These are phyloP conservation scores for Craspedostauros australis DNA, from an alignment of 108 stramenopile genomes.

Conservation along the genomic window DNA sequence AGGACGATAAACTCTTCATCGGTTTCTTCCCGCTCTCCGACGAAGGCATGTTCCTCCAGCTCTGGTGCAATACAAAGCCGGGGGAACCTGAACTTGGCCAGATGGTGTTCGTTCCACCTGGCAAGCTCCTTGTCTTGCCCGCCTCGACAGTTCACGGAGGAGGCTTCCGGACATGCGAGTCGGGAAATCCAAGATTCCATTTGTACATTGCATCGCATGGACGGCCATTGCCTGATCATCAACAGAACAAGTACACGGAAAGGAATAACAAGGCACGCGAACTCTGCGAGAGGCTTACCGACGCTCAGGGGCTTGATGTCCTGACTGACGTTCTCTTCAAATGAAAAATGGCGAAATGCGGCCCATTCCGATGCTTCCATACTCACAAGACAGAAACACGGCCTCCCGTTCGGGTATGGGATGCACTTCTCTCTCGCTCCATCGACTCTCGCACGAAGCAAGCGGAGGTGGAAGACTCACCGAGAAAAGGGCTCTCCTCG, in stretches of 20 bases:
- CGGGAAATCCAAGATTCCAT: constrained; percentile 53
- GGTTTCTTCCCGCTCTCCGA: constrained; percentile 59
- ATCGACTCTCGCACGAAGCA: too few species aligned
- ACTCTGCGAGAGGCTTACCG: too few species aligned
- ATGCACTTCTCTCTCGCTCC: too few species aligned
- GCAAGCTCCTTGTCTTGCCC: constrained; percentile 50
- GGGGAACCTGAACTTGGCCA: constrained; percentile 12
- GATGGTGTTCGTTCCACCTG: constrained; percentile 51
- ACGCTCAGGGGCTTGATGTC: too few species aligned
- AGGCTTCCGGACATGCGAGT: constrained; percentile 42
- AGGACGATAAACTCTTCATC: constrained; percentile 23
- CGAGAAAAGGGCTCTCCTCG: too few species aligned
- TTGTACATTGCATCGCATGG: constrained; percentile 32
- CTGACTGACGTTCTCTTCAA: too few species aligned
- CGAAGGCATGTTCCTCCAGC: constrained; percentile 53
- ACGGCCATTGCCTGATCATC: constrained; percentile 11
- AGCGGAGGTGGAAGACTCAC: too few species aligned
- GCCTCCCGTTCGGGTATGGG: too few species aligned
- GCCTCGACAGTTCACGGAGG: constrained; percentile 60
- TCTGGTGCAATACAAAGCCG: constrained; percentile 22
- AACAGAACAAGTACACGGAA: constrained; percentile 36
- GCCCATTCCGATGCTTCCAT: too few species aligned
- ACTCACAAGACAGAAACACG: too few species aligned
- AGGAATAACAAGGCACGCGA: constrained; percentile 14
- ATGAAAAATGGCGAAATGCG: too few species aligned